phyloP scores from a whole-genome alignment of 805 yeast species.

The Komagataella ulmi region DNA sequence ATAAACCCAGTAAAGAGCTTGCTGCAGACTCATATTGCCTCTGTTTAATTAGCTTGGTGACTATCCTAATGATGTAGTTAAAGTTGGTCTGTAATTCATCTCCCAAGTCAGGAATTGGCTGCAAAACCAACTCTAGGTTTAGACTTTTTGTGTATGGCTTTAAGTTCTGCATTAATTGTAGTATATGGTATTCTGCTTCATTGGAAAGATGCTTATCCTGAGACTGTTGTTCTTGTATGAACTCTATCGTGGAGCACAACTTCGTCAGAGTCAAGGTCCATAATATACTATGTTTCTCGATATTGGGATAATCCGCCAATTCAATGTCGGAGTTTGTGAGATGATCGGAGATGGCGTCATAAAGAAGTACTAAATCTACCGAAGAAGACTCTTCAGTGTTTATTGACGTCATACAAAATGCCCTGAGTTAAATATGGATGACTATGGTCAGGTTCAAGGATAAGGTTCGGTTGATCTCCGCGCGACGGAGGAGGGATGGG shows the following conservation, averaged over 20 bases:
- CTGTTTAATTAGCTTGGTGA: slow-evolving; percentile 3
- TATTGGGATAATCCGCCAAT: background rate
- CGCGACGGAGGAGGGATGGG: background rate
- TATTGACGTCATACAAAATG: background rate
- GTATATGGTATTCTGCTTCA: background rate
- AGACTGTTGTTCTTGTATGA: background rate
- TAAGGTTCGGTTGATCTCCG: background rate
- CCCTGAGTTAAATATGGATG: background rate
- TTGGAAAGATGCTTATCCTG: background rate
- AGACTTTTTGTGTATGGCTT: slow-evolving; percentile 4
- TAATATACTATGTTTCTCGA: background rate
- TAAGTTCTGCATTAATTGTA: slow-evolving; percentile 4
- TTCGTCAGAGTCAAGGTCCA: background rate
- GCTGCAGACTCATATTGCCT: background rate
- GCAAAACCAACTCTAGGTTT: background rate
- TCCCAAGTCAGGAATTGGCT: background rate
- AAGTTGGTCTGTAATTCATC: background rate
- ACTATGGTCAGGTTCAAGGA: too few relatives aligned
- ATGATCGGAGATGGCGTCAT: background rate
- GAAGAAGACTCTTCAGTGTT: background rate
- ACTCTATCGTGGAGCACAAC: background rate
- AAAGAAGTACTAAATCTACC: background rate
- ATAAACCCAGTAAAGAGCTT: slow-evolving; percentile 3
- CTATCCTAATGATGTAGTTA: slow-evolving; percentile 3
- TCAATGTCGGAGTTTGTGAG: background rate